Percentiles rank a stretch among this genome's conserved stretches.
Evolutionary conservation across 805 yeast species (phyloP).

Genomic region (Grigorovia humatica): DNA sequence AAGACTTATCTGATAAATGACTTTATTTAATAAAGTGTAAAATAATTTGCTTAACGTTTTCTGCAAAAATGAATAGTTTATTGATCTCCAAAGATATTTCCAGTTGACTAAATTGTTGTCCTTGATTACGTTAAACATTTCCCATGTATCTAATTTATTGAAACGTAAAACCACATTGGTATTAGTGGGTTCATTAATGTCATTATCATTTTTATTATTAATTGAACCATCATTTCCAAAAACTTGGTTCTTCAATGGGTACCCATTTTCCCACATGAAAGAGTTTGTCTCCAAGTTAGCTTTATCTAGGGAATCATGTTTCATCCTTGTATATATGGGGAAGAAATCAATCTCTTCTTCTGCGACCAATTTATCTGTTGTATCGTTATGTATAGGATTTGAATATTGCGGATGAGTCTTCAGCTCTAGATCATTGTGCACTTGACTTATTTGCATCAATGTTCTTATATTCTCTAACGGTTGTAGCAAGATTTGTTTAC

Average conservation of each 20-base stretch:
- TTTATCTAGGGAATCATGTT: neutral
- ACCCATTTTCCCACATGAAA: neutral
- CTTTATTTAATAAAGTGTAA: neutral
- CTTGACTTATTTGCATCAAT: slow-evolving; percentile 67
- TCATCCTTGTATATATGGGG: slow-evolving; percentile 6
- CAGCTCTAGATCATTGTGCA: neutral
- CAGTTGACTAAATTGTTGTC: slow-evolving; percentile 53
- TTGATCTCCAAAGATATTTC: slow-evolving; percentile 60
- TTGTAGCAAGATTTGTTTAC: slow-evolving; percentile 61
- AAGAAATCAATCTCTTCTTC: slow-evolving; percentile 33
- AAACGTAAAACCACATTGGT: neutral
- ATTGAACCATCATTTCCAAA: too few species aligned
- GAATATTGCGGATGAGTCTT: too few species aligned
- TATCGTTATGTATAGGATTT: too few species aligned
- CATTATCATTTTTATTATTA: too few species aligned
- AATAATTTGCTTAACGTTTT: slow-evolving; percentile 39
- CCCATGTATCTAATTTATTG: slow-evolving; percentile 42
- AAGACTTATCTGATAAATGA: neutral
- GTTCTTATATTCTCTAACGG: slow-evolving; percentile 81
- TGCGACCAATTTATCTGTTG: slow-evolving; percentile 5
- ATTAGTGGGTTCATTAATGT: neutral
- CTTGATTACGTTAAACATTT: slow-evolving; percentile 51
- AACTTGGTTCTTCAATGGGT: neutral
- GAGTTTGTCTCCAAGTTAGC: too few species aligned
- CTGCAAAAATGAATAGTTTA: slow-evolving; percentile 69